phyloP scores from a whole-genome alignment of 2,329 filamentous ascomycete genomes.

The Triangularia verruculosa region DNA sequence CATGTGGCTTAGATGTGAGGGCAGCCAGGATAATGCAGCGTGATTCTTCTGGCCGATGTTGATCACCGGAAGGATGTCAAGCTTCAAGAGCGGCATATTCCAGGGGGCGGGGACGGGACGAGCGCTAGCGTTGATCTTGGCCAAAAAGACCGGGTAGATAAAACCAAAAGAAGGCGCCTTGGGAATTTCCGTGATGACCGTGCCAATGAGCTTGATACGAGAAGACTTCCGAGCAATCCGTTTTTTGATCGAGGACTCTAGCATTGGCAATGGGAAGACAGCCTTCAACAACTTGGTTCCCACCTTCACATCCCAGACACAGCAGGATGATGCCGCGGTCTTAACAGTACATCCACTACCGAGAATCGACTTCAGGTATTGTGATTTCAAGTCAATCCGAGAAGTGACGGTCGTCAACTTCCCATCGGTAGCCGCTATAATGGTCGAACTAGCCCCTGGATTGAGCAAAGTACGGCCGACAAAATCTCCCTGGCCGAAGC shows the following conservation, averaged over 20 bases:
- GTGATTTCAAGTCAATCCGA: not conserved
- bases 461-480: not conserved
- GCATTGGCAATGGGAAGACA: slow-evolving; percentile 5
- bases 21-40: not conserved
- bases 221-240: slow-evolving; percentile 1
- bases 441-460: not conserved
- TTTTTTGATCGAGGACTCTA: not conserved
- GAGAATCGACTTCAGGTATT: not conserved
- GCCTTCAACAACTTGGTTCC: not conserved
- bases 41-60: not conserved
- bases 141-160: not conserved
- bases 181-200: not conserved
- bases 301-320: not conserved
- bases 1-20: not conserved
- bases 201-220: slow-evolving; percentile 8
- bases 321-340: not conserved
- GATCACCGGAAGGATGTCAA: not conserved
- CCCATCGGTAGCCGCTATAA: not conserved
- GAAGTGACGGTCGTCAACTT: not conserved
- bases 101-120: not conserved
- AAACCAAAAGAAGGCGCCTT: not conserved
- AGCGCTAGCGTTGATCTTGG: not conserved
- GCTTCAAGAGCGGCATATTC: not conserved
- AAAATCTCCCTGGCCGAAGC: not conserved
- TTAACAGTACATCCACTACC: not conserved